Conservation (phyloP, 805 yeast genomes). For the Torulaspora indica region DNA sequence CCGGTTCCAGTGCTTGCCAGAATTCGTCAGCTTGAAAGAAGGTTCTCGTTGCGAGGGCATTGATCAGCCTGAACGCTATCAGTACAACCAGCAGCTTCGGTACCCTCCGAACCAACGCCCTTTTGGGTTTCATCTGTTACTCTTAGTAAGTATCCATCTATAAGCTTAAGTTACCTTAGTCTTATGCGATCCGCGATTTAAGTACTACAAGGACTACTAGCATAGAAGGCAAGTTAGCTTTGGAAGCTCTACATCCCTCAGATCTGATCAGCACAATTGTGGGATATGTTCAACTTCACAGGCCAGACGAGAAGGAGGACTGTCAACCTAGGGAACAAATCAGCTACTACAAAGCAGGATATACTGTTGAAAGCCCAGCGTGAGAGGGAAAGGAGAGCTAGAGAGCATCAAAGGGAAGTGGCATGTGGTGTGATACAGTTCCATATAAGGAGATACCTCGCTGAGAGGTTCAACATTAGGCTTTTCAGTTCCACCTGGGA, state of each 20-base stretch:
- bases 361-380: slow-evolving; percentile 59
- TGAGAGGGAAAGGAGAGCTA: slow-evolving; percentile 64
- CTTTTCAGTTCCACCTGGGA: slow-evolving; percentile 14
- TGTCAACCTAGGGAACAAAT: slow-evolving; percentile 53
- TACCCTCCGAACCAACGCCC: background rate
- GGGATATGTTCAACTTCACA: slow-evolving; percentile 49
- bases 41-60: slow-evolving; percentile 61
- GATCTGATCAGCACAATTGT: background rate
- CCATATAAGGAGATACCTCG: slow-evolving; percentile 41
- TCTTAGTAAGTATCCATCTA: background rate
- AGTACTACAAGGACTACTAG: background rate
- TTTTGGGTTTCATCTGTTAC: background rate
- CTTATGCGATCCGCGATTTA: background rate
- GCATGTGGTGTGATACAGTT: slow-evolving; percentile 52
- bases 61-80: slow-evolving; percentile 48
- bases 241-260: background rate
- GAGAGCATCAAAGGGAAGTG: slow-evolving; percentile 43
- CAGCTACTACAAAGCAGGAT: slow-evolving; percentile 37
- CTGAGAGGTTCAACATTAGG: slow-evolving; percentile 29
- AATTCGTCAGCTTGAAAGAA: slow-evolving; percentile 96
- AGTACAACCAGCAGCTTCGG: slow-evolving; percentile 21
- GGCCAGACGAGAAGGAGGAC: slow-evolving; percentile 59
- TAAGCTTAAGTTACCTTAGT: background rate
- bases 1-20: slow-evolving; percentile 91
- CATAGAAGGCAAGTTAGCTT: background rate